A percentile compares a stretch with the other conserved stretches of the same genome.
These are phyloP conservation scores for Crithidia thermophila DNA, from an alignment of 208 protist species.

Conservation along the genomic window DNA sequence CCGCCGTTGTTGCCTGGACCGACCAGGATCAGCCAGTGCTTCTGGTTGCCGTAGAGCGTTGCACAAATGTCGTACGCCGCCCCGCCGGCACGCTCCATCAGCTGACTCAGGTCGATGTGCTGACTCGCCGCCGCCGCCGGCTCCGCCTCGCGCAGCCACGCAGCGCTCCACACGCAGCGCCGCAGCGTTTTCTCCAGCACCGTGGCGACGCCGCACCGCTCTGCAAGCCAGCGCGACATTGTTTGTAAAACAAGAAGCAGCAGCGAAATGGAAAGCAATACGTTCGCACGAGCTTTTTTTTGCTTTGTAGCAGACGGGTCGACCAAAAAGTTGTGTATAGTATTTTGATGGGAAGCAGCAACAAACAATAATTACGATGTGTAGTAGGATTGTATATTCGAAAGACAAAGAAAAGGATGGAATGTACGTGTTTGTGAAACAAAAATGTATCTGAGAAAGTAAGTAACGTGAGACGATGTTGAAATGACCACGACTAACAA, in stretches of 20 bases:
- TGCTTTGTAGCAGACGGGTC: neutral
- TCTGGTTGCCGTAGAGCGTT: constrained; percentile 35
- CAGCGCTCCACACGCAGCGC: constrained; percentile 59
- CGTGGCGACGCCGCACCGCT: constrained; percentile 27
- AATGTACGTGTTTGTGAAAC: no score
- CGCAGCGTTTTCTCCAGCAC: constrained; percentile 25
- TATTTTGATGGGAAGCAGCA: no score
- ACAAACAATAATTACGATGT: no score
- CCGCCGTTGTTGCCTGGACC: constrained; percentile 90
- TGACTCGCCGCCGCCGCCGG: constrained; percentile 53
- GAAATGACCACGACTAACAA: no score
- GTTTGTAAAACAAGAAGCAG: neutral
- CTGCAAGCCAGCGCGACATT: constrained; percentile 29
- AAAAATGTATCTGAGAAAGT: no score
- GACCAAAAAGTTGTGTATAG: no score
- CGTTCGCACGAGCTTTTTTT: neutral
- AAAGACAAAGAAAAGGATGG: no score
- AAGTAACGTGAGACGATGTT: no score
- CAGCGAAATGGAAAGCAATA: neutral
- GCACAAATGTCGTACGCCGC: constrained; percentile 59
- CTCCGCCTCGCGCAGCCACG: constrained; percentile 75
- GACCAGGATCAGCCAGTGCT: constrained; percentile 74
- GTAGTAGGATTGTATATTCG: no score
- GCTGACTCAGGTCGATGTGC: constrained; percentile 51
- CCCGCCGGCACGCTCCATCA: constrained; percentile 73